phyloP scores from a whole-genome alignment of 306 rosid species.

The Alnus rubra region DNA sequence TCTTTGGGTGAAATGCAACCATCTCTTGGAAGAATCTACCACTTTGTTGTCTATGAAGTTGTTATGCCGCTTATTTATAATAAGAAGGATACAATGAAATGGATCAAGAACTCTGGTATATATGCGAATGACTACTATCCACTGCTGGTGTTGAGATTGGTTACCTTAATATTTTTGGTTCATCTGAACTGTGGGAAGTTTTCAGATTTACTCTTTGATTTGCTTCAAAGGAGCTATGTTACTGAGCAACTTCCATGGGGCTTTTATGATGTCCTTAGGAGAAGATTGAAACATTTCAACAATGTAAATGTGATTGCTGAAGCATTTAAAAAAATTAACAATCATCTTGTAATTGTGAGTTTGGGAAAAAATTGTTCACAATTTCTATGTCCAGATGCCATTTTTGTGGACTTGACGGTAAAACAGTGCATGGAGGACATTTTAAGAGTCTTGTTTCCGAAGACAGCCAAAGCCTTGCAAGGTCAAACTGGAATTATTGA shows the following conservation, averaged over 20 bases:
- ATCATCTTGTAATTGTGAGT: slow-evolving; percentile 52
- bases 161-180: slow-evolving; percentile 46
- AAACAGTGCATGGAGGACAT: slow-evolving; percentile 23
- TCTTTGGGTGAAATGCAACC: neutral
- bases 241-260: slow-evolving; percentile 34
- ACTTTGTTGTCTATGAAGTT: slow-evolving; percentile 21
- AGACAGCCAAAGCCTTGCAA: slow-evolving; percentile 1
- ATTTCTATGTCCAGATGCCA: slow-evolving; percentile 33
- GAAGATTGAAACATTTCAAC: slow-evolving; percentile 9
- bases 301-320: slow-evolving; percentile 37
- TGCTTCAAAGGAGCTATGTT: slow-evolving; percentile 28
- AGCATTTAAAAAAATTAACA: slow-evolving; percentile 44
- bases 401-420: slow-evolving; percentile 37
- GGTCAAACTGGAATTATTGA: slow-evolving; percentile 4
- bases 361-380: slow-evolving; percentile 18
- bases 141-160: slow-evolving; percentile 43
- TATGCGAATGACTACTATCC: slow-evolving; percentile 27
- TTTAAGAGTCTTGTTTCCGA: slow-evolving; percentile 34
- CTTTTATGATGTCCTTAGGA: slow-evolving; percentile 31
- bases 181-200: slow-evolving; percentile 33
- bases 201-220: slow-evolving; percentile 12
- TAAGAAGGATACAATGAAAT: slow-evolving; percentile 15
- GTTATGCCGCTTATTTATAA: slow-evolving; percentile 22
- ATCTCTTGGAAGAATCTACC: neutral
- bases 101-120: slow-evolving; percentile 38